These are phyloP conservation scores for Phytophthora cryptogea DNA, from an alignment of 352 stramenopile species.

Conservation along the genomic window DNA sequence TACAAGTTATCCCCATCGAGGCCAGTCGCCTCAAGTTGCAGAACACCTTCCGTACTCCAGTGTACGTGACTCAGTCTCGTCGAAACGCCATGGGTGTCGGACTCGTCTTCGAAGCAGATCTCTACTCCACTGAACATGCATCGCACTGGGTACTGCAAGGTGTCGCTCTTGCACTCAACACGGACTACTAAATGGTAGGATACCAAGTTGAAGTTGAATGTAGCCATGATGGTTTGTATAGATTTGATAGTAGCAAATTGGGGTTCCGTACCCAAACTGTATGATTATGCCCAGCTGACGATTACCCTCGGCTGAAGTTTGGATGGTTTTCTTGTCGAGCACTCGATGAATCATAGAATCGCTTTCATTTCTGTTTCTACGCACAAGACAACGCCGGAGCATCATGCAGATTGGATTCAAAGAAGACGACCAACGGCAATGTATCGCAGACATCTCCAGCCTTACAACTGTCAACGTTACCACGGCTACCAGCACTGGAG, in stretches of 20 bases:
- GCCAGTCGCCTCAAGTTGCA: conserved; percentile 94
- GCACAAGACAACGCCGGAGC: background rate
- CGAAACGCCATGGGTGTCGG: conserved; percentile 96
- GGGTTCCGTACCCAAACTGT: background rate
- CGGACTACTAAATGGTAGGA: conserved; percentile 63
- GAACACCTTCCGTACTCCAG: conserved; percentile 94
- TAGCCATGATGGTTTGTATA: background rate
- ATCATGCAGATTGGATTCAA: conserved; percentile 4
- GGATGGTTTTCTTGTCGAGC: background rate
- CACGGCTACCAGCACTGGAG: background rate
- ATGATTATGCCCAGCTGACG: background rate
- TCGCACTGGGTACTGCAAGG: conserved; percentile 96
- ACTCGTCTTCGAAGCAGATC: conserved; percentile 94
- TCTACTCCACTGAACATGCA: conserved; percentile 90
- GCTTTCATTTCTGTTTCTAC: conserved; percentile 3
- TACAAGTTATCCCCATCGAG: conserved; percentile 96
- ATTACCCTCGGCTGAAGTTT: conserved; percentile 1
- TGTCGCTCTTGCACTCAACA: conserved; percentile 93
- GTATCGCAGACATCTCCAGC: background rate
- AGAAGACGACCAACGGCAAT: conserved; percentile 3
- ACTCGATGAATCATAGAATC: background rate
- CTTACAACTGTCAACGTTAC: conserved; percentile 3
- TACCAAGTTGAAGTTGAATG: conserved; percentile 12
- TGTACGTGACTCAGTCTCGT: conserved; percentile 95
- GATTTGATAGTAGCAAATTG: background rate